Evolutionary conservation across 257 asterid species (phyloP).

Genomic region (Solanum lignicaule): DNA sequence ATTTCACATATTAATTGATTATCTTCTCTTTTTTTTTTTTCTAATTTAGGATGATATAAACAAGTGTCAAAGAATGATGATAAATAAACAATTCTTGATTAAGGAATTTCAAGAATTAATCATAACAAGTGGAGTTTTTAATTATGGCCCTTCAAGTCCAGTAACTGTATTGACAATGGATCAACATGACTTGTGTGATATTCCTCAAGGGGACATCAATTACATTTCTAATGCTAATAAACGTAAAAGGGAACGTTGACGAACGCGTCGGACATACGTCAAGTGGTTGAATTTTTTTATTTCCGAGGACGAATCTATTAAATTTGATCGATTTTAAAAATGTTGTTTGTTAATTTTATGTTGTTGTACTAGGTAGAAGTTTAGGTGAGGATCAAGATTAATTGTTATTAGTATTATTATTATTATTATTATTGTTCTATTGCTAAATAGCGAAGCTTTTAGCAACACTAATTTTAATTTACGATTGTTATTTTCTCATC

Average conservation of each 20-base stretch:
- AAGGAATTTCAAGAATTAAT: neutral
- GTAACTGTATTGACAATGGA: conserved; percentile 44
- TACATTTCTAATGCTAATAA: conserved; percentile 12
- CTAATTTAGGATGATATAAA: conserved; percentile 32
- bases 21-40: no score
- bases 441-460: neutral
- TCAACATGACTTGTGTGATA: conserved; percentile 1
- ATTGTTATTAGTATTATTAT: no score
- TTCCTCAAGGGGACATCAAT: neutral
- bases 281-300: neutral
- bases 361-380: neutral
- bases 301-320: neutral
- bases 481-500: neutral
- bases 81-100: conserved; percentile 10
- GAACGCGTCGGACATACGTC: neutral
- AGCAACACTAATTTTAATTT: neutral
- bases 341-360: neutral
- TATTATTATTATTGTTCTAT: no score
- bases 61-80: conserved; percentile 32
- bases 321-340: neutral
- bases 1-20: neutral
- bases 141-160: conserved; percentile 47
- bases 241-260: conserved; percentile 28
- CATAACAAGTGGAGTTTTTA: neutral
- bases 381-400: neutral